These are phyloP conservation scores for Polygonum aviculare DNA, from an alignment of 148 eudicot genomes.

Conservation along the genomic window DNA sequence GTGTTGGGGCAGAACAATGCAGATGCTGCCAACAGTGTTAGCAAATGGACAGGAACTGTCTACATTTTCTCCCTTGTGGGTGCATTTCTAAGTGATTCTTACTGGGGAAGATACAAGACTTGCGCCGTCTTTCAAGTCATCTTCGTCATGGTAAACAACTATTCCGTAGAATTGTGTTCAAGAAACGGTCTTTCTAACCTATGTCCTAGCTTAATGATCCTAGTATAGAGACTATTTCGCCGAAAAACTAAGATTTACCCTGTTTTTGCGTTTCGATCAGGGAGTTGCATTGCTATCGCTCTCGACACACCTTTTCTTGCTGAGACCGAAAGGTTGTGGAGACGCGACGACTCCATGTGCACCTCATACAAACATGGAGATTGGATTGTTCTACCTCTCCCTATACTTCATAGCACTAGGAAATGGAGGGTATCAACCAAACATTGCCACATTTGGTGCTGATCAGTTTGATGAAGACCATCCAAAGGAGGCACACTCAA, in stretches of 20 bases:
- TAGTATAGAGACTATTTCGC: too few species aligned
- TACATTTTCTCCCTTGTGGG: constrained; percentile 65
- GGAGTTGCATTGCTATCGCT: constrained; percentile 46
- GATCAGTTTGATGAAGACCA: constrained; percentile 68
- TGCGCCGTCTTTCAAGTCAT: constrained; percentile 67
- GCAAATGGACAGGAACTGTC: constrained; percentile 84
- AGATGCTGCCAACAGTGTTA: constrained; percentile 65
- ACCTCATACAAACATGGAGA: constrained; percentile 28
- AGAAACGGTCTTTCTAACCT: not conserved
- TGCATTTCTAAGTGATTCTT: constrained; percentile 75
- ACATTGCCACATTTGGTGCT: constrained; percentile 71
- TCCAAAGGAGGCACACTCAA: constrained; percentile 40
- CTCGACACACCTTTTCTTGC: constrained; percentile 51
- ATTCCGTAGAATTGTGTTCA: not conserved
- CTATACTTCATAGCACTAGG: constrained; percentile 66
- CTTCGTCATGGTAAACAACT: constrained; percentile 44
- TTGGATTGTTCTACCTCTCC: constrained; percentile 40
- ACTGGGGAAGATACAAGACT: constrained; percentile 68
- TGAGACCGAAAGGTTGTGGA: constrained; percentile 58
- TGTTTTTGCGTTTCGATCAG: constrained; percentile 16
- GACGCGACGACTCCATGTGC: constrained; percentile 35
- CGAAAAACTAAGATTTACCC: not conserved
- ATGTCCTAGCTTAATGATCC: not conserved
- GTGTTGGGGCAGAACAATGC: constrained; percentile 69
- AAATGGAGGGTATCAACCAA: constrained; percentile 78